Percentiles rank a stretch among this genome's conserved stretches.
Conservation (phyloP, 306 rosid species). For the Lagenaria siceraria region DNA sequence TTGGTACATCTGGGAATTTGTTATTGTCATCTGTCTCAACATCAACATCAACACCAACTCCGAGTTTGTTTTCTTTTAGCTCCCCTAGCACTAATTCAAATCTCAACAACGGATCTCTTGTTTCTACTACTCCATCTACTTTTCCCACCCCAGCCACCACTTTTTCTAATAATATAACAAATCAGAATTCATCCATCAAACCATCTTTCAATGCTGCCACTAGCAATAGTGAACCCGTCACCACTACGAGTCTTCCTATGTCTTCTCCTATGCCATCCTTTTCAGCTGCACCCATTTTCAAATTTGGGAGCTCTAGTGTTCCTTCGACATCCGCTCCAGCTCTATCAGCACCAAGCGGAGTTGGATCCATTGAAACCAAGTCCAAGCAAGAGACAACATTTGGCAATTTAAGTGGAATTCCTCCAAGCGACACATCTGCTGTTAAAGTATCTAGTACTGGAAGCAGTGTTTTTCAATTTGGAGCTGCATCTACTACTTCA, state of each 20-base stretch:
- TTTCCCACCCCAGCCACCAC: constrained; percentile 20
- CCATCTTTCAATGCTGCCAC: constrained; percentile 20
- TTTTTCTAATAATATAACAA: constrained; percentile 21
- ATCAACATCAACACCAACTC: constrained; percentile 22
- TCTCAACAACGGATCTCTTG: constrained; percentile 35
- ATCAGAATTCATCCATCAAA: constrained; percentile 29
- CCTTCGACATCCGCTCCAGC: constrained; percentile 22
- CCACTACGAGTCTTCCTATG: constrained; percentile 13
- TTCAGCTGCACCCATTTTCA: constrained; percentile 26
- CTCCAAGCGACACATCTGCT: constrained; percentile 24
- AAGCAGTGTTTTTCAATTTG: constrained; percentile 32
- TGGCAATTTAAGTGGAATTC: constrained; percentile 25
- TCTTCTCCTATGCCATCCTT: constrained; percentile 24
- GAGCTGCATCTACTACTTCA: constrained; percentile 34
- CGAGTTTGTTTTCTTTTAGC: constrained; percentile 21
- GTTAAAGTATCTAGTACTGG: constrained; percentile 26
- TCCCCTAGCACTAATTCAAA: constrained; percentile 24
- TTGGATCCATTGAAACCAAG: constrained; percentile 24
- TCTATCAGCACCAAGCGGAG: constrained; percentile 14
- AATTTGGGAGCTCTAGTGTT: constrained; percentile 26
- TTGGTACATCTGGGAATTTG: constrained; percentile 25
- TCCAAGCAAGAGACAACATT: constrained; percentile 29
- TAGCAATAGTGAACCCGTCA: constrained; percentile 9
- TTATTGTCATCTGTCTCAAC: constrained; percentile 31
- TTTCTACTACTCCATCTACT: constrained; percentile 24